Evolutionary conservation across 352 stramenopile genomes (phyloP).

Genomic region (Phytophthora crassamura): DNA sequence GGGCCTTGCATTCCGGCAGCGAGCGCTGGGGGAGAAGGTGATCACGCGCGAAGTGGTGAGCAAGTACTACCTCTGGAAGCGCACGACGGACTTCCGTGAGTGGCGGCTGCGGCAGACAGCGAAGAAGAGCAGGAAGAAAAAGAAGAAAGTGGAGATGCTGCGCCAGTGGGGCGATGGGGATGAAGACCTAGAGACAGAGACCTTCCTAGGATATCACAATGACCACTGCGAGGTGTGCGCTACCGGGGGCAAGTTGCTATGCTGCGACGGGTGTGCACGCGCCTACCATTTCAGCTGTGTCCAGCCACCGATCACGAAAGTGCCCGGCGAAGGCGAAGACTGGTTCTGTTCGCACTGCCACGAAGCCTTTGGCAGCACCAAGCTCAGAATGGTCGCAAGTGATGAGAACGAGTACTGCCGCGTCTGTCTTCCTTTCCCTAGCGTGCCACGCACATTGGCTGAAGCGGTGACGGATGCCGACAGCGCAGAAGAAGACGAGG

Average conservation of each 20-base stretch:
- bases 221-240: constrained; percentile 70
- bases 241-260: constrained; percentile 68
- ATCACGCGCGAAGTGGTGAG: constrained; percentile 57
- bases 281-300: constrained; percentile 79
- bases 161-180: constrained; percentile 45
- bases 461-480: constrained; percentile 18
- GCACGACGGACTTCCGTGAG: constrained; percentile 51
- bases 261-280: constrained; percentile 72
- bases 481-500: constrained; percentile 26
- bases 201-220: constrained; percentile 62
- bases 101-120: constrained; percentile 51
- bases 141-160: constrained; percentile 56
- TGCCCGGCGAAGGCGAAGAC: constrained; percentile 53
- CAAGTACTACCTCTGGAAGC: constrained; percentile 79
- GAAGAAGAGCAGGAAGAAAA: constrained; percentile 63
- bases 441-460: constrained; percentile 13
- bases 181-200: constrained; percentile 36
- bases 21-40: constrained; percentile 46
- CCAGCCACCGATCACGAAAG: constrained; percentile 62
- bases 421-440: constrained; percentile 7
- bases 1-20: constrained; percentile 30
- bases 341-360: constrained; percentile 68
- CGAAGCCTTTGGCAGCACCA: constrained; percentile 22
- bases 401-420: constrained; percentile 37
- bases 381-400: constrained; percentile 28